These are phyloP conservation scores for Phlyctochytrium planicorne DNA, from an alignment of 192 early-diverging fungal genomes.

Conservation along the genomic window DNA sequence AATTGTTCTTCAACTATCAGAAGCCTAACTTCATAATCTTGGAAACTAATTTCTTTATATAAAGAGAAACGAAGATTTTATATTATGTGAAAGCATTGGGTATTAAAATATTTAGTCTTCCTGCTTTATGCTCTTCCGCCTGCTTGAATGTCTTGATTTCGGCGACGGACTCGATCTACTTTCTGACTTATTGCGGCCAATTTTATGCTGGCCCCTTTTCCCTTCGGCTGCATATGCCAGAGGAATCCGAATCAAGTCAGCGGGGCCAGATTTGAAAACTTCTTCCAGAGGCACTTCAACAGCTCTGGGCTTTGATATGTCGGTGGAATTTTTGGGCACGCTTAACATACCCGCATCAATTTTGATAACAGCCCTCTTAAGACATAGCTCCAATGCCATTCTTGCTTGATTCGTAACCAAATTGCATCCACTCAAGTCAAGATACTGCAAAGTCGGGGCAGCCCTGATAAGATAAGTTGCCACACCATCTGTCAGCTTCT, in stretches of 20 bases:
- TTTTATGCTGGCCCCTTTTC: too few relatives aligned
- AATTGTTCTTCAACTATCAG: constrained; percentile 37
- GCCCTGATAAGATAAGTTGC: constrained; percentile 28
- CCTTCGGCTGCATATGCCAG: background rate
- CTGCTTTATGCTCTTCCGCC: too few relatives aligned
- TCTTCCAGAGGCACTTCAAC: constrained; percentile 29
- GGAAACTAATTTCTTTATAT: too few relatives aligned
- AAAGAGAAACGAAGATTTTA: too few relatives aligned
- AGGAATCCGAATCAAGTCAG: constrained; percentile 17
- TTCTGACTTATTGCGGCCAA: too few relatives aligned
- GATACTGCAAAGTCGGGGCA: constrained; percentile 15
- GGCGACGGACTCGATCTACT: too few relatives aligned
- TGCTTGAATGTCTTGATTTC: too few relatives aligned
- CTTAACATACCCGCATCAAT: constrained; percentile 12
- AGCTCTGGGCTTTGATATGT: constrained; percentile 24
- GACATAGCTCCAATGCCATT: constrained; percentile 9
- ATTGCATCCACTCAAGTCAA: constrained; percentile 41
- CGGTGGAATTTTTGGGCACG: constrained; percentile 9
- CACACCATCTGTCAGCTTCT: constrained; percentile 42
- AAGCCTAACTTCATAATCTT: too few relatives aligned
- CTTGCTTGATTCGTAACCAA: constrained; percentile 22
- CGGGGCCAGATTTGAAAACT: constrained; percentile 34
- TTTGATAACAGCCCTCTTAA: constrained; percentile 16
- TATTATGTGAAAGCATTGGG: too few relatives aligned
- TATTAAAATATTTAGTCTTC: too few relatives aligned